Conservation (phyloP, 192 early-diverging fungal species). For the Umbelopsis sp. region DNA sequence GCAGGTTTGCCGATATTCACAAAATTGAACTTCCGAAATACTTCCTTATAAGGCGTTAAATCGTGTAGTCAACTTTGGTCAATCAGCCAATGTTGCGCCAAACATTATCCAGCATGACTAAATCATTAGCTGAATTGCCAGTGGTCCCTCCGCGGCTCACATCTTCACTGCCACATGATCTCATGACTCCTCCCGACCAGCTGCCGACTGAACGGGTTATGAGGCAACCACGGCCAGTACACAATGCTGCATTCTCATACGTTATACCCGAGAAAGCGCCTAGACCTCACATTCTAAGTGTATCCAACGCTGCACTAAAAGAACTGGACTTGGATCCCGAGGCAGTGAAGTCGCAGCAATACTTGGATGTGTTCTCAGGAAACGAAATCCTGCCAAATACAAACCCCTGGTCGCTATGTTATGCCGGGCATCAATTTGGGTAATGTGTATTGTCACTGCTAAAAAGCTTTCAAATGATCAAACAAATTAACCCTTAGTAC, state of each 20-base stretch:
- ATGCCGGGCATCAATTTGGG: slow-evolving; percentile 78
- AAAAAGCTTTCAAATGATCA: not conserved
- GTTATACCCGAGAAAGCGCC: slow-evolving; percentile 47
- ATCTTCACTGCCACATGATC: slow-evolving; percentile 39
- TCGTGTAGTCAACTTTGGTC: not conserved
- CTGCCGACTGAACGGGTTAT: slow-evolving; percentile 34
- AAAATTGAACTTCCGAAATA: not conserved
- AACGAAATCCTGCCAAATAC: slow-evolving; percentile 46
- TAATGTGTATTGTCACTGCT: not conserved
- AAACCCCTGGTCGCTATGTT: slow-evolving; percentile 68
- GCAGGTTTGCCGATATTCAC: too few species aligned
- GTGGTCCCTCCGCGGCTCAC: slow-evolving; percentile 27
- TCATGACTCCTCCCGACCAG: slow-evolving; percentile 29
- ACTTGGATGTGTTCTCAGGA: slow-evolving; percentile 47
- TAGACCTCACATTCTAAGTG: slow-evolving; percentile 29
- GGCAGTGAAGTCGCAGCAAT: slow-evolving; percentile 28
- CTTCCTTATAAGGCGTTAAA: not conserved
- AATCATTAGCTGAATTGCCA: slow-evolving; percentile 16
- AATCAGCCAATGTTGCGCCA: slow-evolving; percentile 1
- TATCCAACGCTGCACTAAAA: slow-evolving; percentile 36
- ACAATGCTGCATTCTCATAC: slow-evolving; percentile 44
- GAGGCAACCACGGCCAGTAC: slow-evolving; percentile 40
- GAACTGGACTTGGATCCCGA: slow-evolving; percentile 36
- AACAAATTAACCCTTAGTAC: not conserved
- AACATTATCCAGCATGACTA: slow-evolving; percentile 13